Conservation (phyloP, 2,329 filamentous ascomycete species). For the Verticillium isaacii region DNA sequence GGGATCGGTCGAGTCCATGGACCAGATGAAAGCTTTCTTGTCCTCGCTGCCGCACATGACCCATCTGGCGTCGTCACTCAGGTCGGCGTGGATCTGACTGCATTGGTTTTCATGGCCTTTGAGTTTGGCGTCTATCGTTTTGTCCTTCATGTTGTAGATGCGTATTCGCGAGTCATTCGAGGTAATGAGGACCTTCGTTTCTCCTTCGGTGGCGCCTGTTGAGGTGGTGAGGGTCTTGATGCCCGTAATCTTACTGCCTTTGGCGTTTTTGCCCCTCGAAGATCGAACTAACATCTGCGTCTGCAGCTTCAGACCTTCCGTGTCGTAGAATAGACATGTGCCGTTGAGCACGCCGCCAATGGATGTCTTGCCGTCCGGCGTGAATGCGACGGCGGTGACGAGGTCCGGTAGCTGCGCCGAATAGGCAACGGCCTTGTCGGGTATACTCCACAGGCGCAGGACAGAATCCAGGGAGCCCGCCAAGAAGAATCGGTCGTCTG, state of each 20-base stretch:
- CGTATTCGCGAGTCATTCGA: slow-evolving; percentile 93
- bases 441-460: slow-evolving; percentile 91
- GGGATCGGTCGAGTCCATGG: slow-evolving; percentile 51
- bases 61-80: slow-evolving; percentile 81
- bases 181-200: slow-evolving; percentile 81
- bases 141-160: slow-evolving; percentile 83
- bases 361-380: slow-evolving; percentile 82
- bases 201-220: slow-evolving; percentile 39
- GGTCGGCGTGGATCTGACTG: slow-evolving; percentile 84
- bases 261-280: slow-evolving; percentile 85
- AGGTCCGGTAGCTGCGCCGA: slow-evolving; percentile 74
- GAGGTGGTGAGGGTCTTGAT: slow-evolving; percentile 71
- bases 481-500: slow-evolving; percentile 93
- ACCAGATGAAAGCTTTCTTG: slow-evolving; percentile 86
- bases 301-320: slow-evolving; percentile 78
- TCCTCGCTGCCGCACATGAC: slow-evolving; percentile 94
- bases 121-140: slow-evolving; percentile 81
- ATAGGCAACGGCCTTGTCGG: slow-evolving; percentile 89
- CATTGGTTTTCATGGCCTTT: slow-evolving; percentile 86
- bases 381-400: slow-evolving; percentile 90
- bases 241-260: slow-evolving; percentile 95
- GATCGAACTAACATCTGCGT: slow-evolving; percentile 92
- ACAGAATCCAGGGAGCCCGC: slow-evolving; percentile 89
- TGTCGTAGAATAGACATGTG: slow-evolving; percentile 86
- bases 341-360: slow-evolving; percentile 87